Base-by-base conservation (phyloP, 2,329 filamentous ascomycete species). In the Pestalotiopsis sp. region DNA sequence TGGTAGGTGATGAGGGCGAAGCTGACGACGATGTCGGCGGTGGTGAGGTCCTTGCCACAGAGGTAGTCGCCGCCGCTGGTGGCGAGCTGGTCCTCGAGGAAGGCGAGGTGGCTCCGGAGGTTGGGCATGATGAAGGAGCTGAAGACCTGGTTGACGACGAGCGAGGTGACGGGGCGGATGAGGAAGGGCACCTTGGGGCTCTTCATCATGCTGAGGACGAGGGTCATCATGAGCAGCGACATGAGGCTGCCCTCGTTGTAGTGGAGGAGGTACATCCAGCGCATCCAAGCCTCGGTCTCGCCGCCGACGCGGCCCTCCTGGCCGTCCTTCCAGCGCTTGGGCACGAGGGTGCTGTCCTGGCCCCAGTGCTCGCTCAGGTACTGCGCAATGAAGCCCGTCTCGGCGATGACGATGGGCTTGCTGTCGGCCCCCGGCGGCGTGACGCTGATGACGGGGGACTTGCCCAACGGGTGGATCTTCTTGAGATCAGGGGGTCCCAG, bases 241-340 rank as follows among this genome's bases (percentile, higher is more conserved):
- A 77, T 96, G 70, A 98, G 81, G 70, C 88, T 93, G 12, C 95
- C 95, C 81, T 98, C 95, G 4, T 89, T 86, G 79, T 95, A 98
- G 78, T 97, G 92, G 85, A 97, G 88, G 73, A 89, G 89, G 77
- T 93, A 93, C 76, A 86, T 83, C 77, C 85, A 89, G 64, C 88
- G 83, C 78, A 89, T 77, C 83, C 85, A 90, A 69, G 82, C 84
- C 75, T 90, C 86, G 38, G 87, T 90, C 82, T 91, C 88, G 27
- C 88, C 88, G 17, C 86, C 86, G 12, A 88, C 71, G 73, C 85
- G 83, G 66, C 84, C 83, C 76, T 90, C 87, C 75, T 84, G 82
- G n/a, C 88, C 88, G 1, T 86, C 84, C 75, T 82, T 85, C 83
- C 86, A 91, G 70, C 82, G 80, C 73, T 80, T 78, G 4, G 88